These are phyloP conservation scores for Radiomyces spectabilis DNA, from an alignment of 192 early-diverging fungal species.

Conservation along the genomic window DNA sequence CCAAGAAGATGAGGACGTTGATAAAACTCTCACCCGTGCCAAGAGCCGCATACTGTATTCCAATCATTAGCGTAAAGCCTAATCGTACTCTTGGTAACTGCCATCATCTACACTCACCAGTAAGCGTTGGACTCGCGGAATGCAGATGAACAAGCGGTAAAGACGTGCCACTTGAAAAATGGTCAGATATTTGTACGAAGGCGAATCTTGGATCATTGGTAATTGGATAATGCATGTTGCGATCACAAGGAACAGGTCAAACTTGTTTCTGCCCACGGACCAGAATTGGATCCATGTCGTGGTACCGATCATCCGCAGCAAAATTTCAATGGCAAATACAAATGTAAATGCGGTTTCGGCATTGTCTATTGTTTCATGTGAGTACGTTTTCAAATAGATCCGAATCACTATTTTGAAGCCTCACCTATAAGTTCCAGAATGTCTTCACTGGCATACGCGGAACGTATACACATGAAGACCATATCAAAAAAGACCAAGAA, in stretches of 20 bases:
- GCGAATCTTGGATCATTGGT: slow-evolving; percentile 32
- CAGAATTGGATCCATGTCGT: slow-evolving; percentile 31
- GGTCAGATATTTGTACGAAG: slow-evolving; percentile 40
- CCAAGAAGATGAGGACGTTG: slow-evolving; percentile 20
- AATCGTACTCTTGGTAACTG: not conserved
- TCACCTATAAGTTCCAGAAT: slow-evolving; percentile 26
- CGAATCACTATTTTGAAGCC: no score
- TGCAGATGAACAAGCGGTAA: slow-evolving; percentile 40
- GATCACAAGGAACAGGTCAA: slow-evolving; percentile 39
- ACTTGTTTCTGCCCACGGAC: slow-evolving; percentile 26
- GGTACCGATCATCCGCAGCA: slow-evolving; percentile 31
- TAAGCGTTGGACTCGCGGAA: slow-evolving; percentile 33
- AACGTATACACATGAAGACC: slow-evolving; percentile 39
- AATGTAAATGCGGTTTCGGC: slow-evolving; percentile 40
- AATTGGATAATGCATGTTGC: slow-evolving; percentile 42
- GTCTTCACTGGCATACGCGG: slow-evolving; percentile 13
- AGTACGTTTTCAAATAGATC: not conserved
- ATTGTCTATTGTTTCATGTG: slow-evolving; percentile 23
- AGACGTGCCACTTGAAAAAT: slow-evolving; percentile 41
- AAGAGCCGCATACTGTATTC: slow-evolving; percentile 15
- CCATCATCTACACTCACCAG: slow-evolving; percentile 27
- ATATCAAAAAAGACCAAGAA: slow-evolving; percentile 33
- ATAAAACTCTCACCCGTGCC: slow-evolving; percentile 25
- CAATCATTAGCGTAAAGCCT: no score
- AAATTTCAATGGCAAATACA: slow-evolving; percentile 40